Evolutionary conservation across 1,284 basidiomycete species (phyloP).

Genomic region (Agaricales sp.): DNA sequence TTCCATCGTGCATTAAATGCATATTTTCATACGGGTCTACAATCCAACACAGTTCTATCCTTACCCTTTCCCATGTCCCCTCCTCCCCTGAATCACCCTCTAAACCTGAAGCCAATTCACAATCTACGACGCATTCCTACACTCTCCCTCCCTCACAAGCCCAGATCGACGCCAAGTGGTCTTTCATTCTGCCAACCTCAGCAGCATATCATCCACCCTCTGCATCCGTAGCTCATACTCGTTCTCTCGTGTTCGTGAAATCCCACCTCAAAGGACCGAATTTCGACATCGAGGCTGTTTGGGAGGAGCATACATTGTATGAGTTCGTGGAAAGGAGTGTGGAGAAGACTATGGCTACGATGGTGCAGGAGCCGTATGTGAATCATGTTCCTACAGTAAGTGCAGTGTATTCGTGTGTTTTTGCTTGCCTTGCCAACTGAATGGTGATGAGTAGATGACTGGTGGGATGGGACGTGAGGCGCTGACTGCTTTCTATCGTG

Average conservation of each 20-base stretch:
- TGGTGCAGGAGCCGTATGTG: constrained; percentile 42
- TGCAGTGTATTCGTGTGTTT: constrained; percentile 1
- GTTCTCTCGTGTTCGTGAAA: constrained; percentile 31
- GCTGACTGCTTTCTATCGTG: constrained; percentile 41
- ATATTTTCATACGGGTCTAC: constrained; percentile 24
- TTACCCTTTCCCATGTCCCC: constrained; percentile 20
- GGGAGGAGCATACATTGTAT: constrained; percentile 41
- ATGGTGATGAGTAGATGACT: background rate
- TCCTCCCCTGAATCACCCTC: constrained; percentile 8
- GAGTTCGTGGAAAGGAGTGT: constrained; percentile 40
- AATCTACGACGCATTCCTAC: background rate
- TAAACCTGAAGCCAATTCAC: constrained; percentile 1
- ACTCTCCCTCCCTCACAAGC: background rate
- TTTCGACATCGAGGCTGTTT: constrained; percentile 41
- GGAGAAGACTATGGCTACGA: constrained; percentile 42
- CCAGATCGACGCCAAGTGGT: too few species aligned
- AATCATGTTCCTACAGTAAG: constrained; percentile 36
- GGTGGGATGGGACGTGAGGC: constrained; percentile 33
- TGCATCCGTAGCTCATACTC: constrained; percentile 30
- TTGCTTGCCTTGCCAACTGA: background rate
- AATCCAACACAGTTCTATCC: constrained; percentile 13
- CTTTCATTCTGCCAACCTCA: constrained; percentile 29
- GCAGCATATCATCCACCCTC: constrained; percentile 25
- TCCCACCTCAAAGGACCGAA: constrained; percentile 29
- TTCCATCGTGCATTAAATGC: constrained; percentile 17